These are phyloP conservation scores for Aspergillus fructus DNA, from an alignment of 2,329 filamentous ascomycete genomes.

Conservation along the genomic window DNA sequence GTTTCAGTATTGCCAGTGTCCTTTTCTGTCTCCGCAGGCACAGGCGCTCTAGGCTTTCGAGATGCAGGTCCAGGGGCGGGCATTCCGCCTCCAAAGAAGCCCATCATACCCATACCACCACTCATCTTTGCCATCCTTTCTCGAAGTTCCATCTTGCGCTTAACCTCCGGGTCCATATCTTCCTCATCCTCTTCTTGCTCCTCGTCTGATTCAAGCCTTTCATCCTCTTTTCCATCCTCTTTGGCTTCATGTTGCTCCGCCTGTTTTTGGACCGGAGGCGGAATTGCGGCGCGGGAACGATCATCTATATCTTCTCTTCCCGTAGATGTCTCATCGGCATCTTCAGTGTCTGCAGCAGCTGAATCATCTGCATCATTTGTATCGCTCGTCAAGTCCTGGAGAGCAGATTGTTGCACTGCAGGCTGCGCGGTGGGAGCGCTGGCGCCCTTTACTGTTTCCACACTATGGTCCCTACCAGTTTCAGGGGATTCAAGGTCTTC, in stretches of 20 bases:
- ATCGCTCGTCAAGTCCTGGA: slow-evolving; percentile 59
- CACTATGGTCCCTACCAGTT: slow-evolving; percentile 35
- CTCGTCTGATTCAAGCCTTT: slow-evolving; percentile 25
- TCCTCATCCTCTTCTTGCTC: slow-evolving; percentile 75
- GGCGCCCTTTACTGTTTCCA: slow-evolving; percentile 32
- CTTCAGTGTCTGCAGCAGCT: slow-evolving; percentile 62
- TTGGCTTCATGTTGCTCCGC: slow-evolving; percentile 22
- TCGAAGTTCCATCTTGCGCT: slow-evolving; percentile 80
- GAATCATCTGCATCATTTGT: slow-evolving; percentile 67
- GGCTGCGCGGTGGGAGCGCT: slow-evolving; percentile 36
- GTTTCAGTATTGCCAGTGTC: slow-evolving; percentile 33
- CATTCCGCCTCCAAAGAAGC: slow-evolving; percentile 78
- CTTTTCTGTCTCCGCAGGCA: slow-evolving; percentile 38
- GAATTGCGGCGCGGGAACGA: slow-evolving; percentile 27
- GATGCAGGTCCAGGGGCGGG: slow-evolving; percentile 40
- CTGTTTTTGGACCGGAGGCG: slow-evolving; percentile 5
- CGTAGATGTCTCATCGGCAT: slow-evolving; percentile 61
- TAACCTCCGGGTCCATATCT: slow-evolving; percentile 82
- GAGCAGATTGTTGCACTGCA: slow-evolving; percentile 38
- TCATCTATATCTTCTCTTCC: slow-evolving; percentile 76
- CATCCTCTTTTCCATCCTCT: slow-evolving; percentile 36
- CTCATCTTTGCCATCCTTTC: slow-evolving; percentile 99
- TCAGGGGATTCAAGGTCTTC: slow-evolving; percentile 34
- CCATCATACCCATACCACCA: slow-evolving; percentile 93
- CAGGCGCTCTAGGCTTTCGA: slow-evolving; percentile 51